Conservation (phyloP, 441 rosid genomes). For the Euphorbia corollata region DNA sequence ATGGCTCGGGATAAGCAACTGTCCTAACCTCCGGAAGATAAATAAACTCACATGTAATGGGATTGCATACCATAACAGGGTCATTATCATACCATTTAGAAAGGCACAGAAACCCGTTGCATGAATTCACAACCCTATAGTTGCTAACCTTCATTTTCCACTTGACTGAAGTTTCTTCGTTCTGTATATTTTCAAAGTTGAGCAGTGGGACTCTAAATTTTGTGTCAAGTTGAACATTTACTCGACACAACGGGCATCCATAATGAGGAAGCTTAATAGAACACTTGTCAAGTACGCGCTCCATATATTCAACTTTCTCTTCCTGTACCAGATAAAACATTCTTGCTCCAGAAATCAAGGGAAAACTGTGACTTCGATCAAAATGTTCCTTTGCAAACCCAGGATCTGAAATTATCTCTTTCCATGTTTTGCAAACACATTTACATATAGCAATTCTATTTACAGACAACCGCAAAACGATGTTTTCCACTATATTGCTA, state of each 20-base stretch:
- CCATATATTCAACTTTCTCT: neutral
- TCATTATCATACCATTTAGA: slow-evolving; percentile 5
- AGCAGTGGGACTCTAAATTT: slow-evolving; percentile 11
- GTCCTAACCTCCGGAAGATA: neutral
- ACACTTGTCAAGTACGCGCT: neutral
- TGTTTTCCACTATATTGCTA: neutral
- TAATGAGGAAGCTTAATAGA: neutral
- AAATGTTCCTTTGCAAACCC: slow-evolving; percentile 9
- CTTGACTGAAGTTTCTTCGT: neutral
- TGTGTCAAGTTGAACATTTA: slow-evolving; percentile 5
- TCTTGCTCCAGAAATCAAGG: slow-evolving; percentile 8
- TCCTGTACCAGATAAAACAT: slow-evolving; percentile 9
- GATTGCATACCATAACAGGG: slow-evolving; percentile 11
- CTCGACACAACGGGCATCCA: neutral
- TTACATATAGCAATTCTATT: slow-evolving; percentile 6
- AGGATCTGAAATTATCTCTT: slow-evolving; percentile 2
- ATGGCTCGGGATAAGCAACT: neutral
- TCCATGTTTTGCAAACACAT: slow-evolving; percentile 7
- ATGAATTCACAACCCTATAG: slow-evolving; percentile 6
- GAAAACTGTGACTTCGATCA: neutral
- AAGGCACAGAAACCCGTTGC: slow-evolving; percentile 15
- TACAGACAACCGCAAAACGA: neutral
- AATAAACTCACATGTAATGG: slow-evolving; percentile 7
- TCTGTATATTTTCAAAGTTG: neutral
- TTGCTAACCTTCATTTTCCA: slow-evolving; percentile 4